phyloP scores from a whole-genome alignment of 2,329 filamentous ascomycete species.

The Apiospora phragmitis region DNA sequence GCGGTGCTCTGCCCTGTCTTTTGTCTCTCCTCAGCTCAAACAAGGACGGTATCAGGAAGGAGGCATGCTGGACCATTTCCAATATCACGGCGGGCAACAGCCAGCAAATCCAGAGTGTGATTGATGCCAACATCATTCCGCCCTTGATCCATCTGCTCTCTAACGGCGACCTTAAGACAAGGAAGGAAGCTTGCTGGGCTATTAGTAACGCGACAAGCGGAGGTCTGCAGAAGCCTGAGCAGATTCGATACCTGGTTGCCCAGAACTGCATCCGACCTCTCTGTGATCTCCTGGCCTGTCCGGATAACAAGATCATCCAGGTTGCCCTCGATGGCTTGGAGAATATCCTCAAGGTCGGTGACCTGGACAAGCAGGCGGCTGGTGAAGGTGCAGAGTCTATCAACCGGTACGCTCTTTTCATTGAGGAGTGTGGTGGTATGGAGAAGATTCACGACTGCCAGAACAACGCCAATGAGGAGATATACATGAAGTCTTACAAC shows the following conservation, averaged over 20 bases:
- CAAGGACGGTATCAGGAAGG: slow-evolving; percentile 98
- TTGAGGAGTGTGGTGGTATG: slow-evolving; percentile 98
- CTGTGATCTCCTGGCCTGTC: slow-evolving; percentile 91
- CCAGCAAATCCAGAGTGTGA: slow-evolving; percentile 92
- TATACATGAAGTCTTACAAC: slow-evolving; percentile 99
- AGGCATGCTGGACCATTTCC: slow-evolving; percentile 99
- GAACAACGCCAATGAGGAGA: slow-evolving; percentile 99
- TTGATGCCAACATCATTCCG: slow-evolving; percentile 95
- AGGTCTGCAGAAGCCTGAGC: slow-evolving; percentile 96
- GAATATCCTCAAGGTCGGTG: slow-evolving; percentile 99
- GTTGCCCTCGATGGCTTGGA: slow-evolving; percentile 96
- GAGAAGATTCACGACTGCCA: slow-evolving; percentile 99
- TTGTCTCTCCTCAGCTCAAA: slow-evolving; percentile 91
- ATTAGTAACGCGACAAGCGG: slow-evolving; percentile 98
- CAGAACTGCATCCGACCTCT: slow-evolving; percentile 97
- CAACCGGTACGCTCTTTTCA: slow-evolving; percentile 97
- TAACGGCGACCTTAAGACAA: slow-evolving; percentile 97
- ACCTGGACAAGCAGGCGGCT: slow-evolving; percentile 93
- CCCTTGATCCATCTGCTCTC: slow-evolving; percentile 94
- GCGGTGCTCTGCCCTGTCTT: slow-evolving; percentile 88
- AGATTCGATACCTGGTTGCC: slow-evolving; percentile 91
- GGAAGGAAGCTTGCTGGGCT: slow-evolving; percentile 99
- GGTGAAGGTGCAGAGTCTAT: slow-evolving; percentile 75
- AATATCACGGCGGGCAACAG: slow-evolving; percentile 99
- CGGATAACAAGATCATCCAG: slow-evolving; percentile 99